A percentile compares a stretch with the other conserved stretches of the same genome.
Evolutionary conservation across 2,329 filamentous ascomycete genomes (phyloP).

Genomic region (Ascosphaera aggregata): DNA sequence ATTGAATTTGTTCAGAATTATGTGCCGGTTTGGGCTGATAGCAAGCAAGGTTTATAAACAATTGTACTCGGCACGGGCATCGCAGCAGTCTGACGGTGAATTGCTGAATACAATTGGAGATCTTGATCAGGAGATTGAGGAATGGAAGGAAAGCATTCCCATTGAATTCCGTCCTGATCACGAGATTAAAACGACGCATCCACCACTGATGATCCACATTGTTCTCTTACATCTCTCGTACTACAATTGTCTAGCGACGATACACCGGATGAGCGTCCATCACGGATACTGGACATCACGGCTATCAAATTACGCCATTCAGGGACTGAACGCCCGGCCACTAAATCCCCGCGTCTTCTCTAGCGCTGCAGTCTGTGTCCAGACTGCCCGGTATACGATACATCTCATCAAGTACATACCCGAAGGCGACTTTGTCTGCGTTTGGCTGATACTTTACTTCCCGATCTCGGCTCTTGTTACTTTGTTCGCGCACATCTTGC

Average conservation of each 20-base stretch:
- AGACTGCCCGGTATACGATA: constrained; percentile 78
- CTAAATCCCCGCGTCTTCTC: constrained; percentile 88
- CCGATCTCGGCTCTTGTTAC: constrained; percentile 89
- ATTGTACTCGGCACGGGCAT: constrained; percentile 78
- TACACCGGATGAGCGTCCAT: constrained; percentile 95
- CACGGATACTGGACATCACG: constrained; percentile 97
- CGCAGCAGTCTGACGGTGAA: constrained; percentile 79
- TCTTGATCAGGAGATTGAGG: constrained; percentile 68
- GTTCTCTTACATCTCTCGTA: constrained; percentile 92
- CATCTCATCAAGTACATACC: constrained; percentile 90
- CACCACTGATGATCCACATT: constrained; percentile 79
- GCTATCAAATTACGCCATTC: constrained; percentile 82
- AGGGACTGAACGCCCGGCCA: constrained; percentile 73
- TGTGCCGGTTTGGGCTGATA: constrained; percentile 80
- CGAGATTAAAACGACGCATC: constrained; percentile 82
- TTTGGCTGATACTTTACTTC: constrained; percentile 94
- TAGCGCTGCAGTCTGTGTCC: constrained; percentile 77
- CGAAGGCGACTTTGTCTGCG: constrained; percentile 80
- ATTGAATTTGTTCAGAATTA: constrained; percentile 80
- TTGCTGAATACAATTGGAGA: constrained; percentile 89
- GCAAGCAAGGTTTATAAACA: constrained; percentile 86
- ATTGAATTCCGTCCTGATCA: constrained; percentile 93
- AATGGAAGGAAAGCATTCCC: constrained; percentile 91
- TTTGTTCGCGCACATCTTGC: constrained; percentile 84
- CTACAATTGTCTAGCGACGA: constrained; percentile 93